Evolutionary conservation across 495 filamentous ascomycete species (phyloP), one percentile per base, ranked within the genome.

Genomic region (Hyaloscypha bicolor): DNA sequence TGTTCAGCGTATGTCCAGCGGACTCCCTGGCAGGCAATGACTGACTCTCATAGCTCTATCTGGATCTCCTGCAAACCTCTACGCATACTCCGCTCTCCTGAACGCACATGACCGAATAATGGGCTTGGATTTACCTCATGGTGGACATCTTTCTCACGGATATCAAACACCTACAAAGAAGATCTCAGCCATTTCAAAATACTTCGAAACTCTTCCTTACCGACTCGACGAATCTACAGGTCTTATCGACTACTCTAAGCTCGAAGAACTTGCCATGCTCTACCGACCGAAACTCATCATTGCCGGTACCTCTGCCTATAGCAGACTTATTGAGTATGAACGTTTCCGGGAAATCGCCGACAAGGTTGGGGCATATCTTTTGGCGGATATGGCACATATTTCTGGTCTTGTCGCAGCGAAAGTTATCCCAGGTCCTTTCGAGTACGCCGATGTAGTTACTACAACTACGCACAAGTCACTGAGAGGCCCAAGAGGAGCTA

Each of bases 401-500:
- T 97, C 93, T 25, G 95, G 95, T 64, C 82, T 98, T 53, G 88
- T 99, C 42, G 96, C 95, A 16, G 96, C 92, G 55, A 90, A 90
- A 70, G 96, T 97, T 37, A 85, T 97, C 64, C 91, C 91, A 14
- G 89, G 89, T 52, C 95, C 95, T n/a, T 99, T 99, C 77, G 80
- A 79, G 52, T 86, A 93, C 80, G 91, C 92, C 55, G 95, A 99
- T 74, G 88, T 99, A 57, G 96, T 99, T 65, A 98, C 95, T 48
- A 99, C 95, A n/a, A 99, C 95, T 52, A 96, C 91, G 52, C 95
- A 99, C 86, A 99, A 99, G 81, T 96, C 92, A 45, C 85, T 99
- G 29, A 92, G 95, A 69, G 95, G 95, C 14, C 95, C 95, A 22
- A 89, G 95, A 52, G 95, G 95, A 53, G 95, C 95, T 64, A 93